Conservation (phyloP, 371 early-diverging fungal species). For the Quaeritorhiza haematococci region DNA sequence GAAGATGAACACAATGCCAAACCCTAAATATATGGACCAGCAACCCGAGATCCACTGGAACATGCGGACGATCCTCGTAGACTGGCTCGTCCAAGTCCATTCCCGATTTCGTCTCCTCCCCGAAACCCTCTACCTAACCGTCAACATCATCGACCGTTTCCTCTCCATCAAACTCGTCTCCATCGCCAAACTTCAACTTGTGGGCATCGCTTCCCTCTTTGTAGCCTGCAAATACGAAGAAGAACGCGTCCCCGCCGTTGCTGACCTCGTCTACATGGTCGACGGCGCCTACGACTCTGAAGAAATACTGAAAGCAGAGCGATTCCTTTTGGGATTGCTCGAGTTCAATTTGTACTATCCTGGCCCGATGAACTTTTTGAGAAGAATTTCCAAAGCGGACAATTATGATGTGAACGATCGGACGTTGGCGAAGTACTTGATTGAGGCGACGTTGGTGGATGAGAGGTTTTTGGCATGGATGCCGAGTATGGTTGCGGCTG, state of each 20-base stretch:
- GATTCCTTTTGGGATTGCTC: constrained; percentile 78
- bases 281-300: constrained; percentile 71
- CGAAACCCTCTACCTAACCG: constrained; percentile 92
- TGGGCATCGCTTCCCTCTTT: constrained; percentile 91
- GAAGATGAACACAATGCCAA: constrained; percentile 61
- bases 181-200: constrained; percentile 87
- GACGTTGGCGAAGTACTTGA: constrained; percentile 90
- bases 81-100: constrained; percentile 93
- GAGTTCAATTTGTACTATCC: constrained; percentile 81
- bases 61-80: constrained; percentile 86
- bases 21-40: constrained; percentile 72
- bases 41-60: constrained; percentile 90
- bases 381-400: constrained; percentile 85
- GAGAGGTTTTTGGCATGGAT: constrained; percentile 67
- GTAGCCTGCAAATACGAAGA: constrained; percentile 98
- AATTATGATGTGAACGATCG: constrained; percentile 82
- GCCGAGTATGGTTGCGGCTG: constrained; percentile 81
- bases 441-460: constrained; percentile 91
- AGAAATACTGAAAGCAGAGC: constrained; percentile 83
- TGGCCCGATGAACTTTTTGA: constrained; percentile 83
- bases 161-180: constrained; percentile 80
- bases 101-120: constrained; percentile 85
- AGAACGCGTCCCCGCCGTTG: constrained; percentile 72
- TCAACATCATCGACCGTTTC: constrained; percentile 97
- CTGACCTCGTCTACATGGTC: constrained; percentile 73